Base-by-base conservation (phyloP, 495 filamentous ascomycete species). In the Trichoderma asperelloides region DNA sequence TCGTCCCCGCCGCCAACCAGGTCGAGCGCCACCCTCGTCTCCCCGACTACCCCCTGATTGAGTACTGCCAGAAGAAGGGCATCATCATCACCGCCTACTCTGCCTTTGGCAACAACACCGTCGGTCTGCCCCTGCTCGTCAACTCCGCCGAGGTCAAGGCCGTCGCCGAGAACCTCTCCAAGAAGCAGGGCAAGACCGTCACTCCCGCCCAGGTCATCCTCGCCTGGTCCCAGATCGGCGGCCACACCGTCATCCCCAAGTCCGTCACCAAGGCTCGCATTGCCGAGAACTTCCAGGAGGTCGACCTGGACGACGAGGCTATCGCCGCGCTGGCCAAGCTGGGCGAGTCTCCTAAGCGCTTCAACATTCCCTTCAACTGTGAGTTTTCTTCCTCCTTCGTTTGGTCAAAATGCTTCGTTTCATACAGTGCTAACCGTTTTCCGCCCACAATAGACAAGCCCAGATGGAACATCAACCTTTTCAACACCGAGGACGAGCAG, bases 181-280 rank as follows among this genome's bases (percentile, higher is more conserved):
- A 86, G 78, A 82, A 80, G 75, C 87, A 86, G 77, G 86, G 84
- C 71, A 85, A 83, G 78, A 27, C 39, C 39, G 64, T 65, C 64
- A 87, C 85, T 23, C 81, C 81, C 30, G 84, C 86, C 70, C 87
- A 89, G 75, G 78, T 87, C 12, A 76, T 88, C 66, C 79, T 88
- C 37, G 77, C 81, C 39, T 88, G 87, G 87, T 87, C 85, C 67
- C 74, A 88, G 64, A 82, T 84, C 70, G 84, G 86, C 70, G 86
- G 85, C 65, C 85, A 85, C 84, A 86, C 84, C 73, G 86, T 88
- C 23, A 88, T 88, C 64, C 86, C 86, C 68, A 88, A 87, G 78
- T 85, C 82, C 23, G 80, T 86, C 64, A 87, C 75, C 73, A 81
- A 83, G 72, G 75, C 74, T 30, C 82, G 86, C 23, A 86, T 88